phyloP scores from a whole-genome alignment of 805 yeast genomes.

The Sugiyamaella boreocaroliniensis region DNA sequence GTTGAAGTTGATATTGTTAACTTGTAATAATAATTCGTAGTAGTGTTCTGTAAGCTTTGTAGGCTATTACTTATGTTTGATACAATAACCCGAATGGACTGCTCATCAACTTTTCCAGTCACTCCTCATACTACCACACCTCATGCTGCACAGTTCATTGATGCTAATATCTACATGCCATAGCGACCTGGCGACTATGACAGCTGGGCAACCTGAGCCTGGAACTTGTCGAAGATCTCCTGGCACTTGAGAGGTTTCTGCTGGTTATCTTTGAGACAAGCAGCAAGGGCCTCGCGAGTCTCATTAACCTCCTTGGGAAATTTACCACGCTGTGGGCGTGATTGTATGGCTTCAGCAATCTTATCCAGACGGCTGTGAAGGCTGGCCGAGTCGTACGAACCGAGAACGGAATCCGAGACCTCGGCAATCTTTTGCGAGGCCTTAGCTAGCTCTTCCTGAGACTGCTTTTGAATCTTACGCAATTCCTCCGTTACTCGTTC shows the following conservation, averaged over 20 bases:
- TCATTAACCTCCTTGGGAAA: conserved; percentile 24
- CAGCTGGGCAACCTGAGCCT: conserved; percentile 10
- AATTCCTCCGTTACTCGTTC: conserved; percentile 31
- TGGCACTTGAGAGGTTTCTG: conserved; percentile 30
- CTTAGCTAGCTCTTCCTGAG: conserved; percentile 22
- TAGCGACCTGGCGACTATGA: neutral
- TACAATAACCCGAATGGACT: no score
- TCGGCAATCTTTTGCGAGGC: conserved; percentile 15
- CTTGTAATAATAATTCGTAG: no score
- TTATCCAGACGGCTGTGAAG: conserved; percentile 25
- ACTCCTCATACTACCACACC: no score
- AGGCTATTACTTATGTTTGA: no score
- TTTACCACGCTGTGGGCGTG: conserved; percentile 27
- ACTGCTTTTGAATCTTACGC: conserved; percentile 26
- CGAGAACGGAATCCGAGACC: conserved; percentile 15
- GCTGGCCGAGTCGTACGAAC: conserved; percentile 15
- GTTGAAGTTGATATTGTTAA: no score
- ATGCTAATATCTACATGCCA: neutral
- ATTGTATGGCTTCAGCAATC: conserved; percentile 26
- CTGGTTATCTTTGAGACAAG: conserved; percentile 27
- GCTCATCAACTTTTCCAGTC: no score
- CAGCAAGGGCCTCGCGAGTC: conserved; percentile 26
- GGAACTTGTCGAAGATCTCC: conserved; percentile 26
- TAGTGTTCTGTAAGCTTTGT: no score
- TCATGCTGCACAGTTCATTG: neutral